Evolutionary conservation across 2,329 filamentous ascomycete species (phyloP), one percentile per base, ranked within the genome.

Genomic region (Ceratocystis huliohia): DNA sequence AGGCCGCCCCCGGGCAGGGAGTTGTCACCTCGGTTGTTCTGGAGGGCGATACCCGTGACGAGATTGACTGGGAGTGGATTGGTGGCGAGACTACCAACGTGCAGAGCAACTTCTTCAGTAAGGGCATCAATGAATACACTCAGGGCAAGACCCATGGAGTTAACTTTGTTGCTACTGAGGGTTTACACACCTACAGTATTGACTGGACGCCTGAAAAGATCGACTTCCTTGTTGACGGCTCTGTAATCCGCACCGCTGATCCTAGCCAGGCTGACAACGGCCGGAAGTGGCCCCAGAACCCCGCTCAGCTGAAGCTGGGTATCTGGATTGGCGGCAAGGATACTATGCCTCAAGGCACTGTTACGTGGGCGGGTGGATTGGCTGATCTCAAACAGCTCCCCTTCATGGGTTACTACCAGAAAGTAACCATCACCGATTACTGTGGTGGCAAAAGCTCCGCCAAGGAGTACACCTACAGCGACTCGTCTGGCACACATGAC

Each of bases 21-120:
- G 89, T 93, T 68, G 86, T 93, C 68, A 91, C 87, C 75, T 88
- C 86, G 68, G 80, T 87, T 5, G 87, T 93, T 20, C 75, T 94
- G 68, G 86, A 90, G 74, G 91, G 88, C 0, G 87, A 92, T 71
- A 81, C 84, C 70, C 78, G 91, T 33, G 89, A 93, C 10, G 89
- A 94, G 77, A 90, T 94, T 69, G 73, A 74, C 68, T 75, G 73
- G 73, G 89, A 94, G 74, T 92, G 87, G 85, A 79, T 94, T 28
- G 89, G 90, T 62, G 85, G 83, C 61, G 81, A 86, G 69, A 76
- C 81, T 65, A 75, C 76, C n/a, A 78, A 90, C 71, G 88, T 90
- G 2, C 90, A 95, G 75, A 86, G 83, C 71, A 96, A 96, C 77
- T 96, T 93, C 77, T 89, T 88, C 73, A 84, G 85, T 74, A 87